Evolutionary conservation across 257 asterid species (phyloP).

Genomic region (Lantana camara): DNA sequence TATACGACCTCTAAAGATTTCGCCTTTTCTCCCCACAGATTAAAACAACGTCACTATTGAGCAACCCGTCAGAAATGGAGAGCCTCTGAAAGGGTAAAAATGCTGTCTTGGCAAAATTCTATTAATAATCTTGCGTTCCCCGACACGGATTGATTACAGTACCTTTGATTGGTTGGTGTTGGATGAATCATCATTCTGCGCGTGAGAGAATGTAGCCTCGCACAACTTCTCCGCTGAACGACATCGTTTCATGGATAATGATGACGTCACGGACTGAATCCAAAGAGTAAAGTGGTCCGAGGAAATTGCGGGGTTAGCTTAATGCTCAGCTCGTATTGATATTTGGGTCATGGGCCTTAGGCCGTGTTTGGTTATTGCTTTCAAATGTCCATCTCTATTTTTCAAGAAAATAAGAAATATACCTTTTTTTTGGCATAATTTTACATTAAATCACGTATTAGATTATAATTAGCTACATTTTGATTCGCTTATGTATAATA

Average conservation of each 20-base stretch:
- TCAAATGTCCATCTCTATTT: no score
- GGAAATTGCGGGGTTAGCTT: no score
- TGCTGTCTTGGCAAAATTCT: neutral
- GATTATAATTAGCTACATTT: no score
- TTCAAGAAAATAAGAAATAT: no score
- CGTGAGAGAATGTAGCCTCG: neutral
- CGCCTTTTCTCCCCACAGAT: neutral
- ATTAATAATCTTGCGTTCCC: neutral
- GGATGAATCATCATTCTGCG: neutral
- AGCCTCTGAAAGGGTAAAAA: constrained; percentile 38
- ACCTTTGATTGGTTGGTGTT: neutral
- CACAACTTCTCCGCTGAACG: neutral
- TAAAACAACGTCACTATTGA: neutral
- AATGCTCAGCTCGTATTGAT: neutral
- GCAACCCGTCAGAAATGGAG: constrained; percentile 51
- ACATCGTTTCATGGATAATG: neutral
- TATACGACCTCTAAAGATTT: neutral
- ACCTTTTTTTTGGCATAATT: no score
- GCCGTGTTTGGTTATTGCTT: neutral
- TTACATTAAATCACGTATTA: no score
- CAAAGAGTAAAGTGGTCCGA: neutral
- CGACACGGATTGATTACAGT: neutral
- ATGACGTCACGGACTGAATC: neutral
- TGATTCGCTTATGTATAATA: no score
- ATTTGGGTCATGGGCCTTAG: neutral